A percentile compares a stretch with the other conserved stretches of the same genome.
Conservation (phyloP, 108 stramenopile genomes). For the Conticribra guillardii region DNA sequence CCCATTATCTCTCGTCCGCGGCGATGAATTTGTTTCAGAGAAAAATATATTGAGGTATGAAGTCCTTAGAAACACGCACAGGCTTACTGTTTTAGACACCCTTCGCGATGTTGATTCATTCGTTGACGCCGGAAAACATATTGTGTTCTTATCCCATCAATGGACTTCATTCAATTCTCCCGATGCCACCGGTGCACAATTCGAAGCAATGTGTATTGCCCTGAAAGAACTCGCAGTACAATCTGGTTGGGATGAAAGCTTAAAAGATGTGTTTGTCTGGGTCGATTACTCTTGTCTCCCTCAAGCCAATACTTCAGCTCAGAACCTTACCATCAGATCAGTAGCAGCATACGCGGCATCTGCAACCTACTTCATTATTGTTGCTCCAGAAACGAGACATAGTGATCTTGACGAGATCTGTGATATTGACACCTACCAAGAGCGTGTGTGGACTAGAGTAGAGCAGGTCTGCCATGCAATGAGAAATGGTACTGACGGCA, state of each 20-base stretch:
- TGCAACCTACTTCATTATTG: slow-evolving; percentile 40
- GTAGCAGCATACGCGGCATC: slow-evolving; percentile 45
- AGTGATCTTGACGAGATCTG: slow-evolving; percentile 34
- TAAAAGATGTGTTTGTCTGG: slow-evolving; percentile 44
- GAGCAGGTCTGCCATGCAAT: slow-evolving; percentile 46
- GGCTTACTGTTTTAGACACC: slow-evolving; percentile 42
- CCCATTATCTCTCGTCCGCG: slow-evolving; percentile 42
- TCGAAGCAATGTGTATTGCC: slow-evolving; percentile 23
- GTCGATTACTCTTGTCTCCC: slow-evolving; percentile 51
- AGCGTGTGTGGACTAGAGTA: slow-evolving; percentile 48
- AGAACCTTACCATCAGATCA: slow-evolving; percentile 38
- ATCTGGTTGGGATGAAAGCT: slow-evolving; percentile 35
- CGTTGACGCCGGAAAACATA: slow-evolving; percentile 36
- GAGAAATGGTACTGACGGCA: slow-evolving; percentile 39
- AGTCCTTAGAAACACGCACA: slow-evolving; percentile 41
- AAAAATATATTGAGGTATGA: slow-evolving; percentile 38
- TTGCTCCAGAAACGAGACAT: slow-evolving; percentile 39
- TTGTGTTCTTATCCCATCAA: slow-evolving; percentile 49
- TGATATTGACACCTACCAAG: slow-evolving; percentile 31
- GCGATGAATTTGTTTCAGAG: slow-evolving; percentile 37
- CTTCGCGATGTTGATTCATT: slow-evolving; percentile 47
- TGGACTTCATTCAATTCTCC: slow-evolving; percentile 41
- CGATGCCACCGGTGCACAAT: slow-evolving; percentile 36
- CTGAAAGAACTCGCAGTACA: slow-evolving; percentile 31
- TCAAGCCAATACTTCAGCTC: slow-evolving; percentile 35